Evolutionary conservation across 1,284 basidiomycete species (phyloP), one percentile per base, ranked within the genome.

Genomic region (Testicularia cyperi): DNA sequence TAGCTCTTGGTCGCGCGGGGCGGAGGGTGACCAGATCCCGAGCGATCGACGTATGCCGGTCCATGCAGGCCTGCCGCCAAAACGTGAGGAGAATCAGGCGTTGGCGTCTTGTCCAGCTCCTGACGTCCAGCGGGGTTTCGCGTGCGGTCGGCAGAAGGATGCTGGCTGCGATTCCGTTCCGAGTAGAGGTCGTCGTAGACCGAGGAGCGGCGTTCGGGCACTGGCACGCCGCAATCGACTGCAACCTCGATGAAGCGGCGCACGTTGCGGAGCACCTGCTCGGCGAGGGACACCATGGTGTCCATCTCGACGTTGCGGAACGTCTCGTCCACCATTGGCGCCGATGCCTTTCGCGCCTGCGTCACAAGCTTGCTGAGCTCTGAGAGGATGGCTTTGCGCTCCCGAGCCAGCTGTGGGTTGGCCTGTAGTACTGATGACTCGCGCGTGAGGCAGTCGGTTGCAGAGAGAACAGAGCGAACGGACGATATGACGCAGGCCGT

Each of bases 401-500:
- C 87, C 45, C 85, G 82, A 3, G 84, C 84, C 19, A 97, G 81
- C 2, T 81, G 64, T 0, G 87, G 83, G 67, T 85, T 85, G 20
- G 81, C 80, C 44, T 82, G 82, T 23, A 97, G 82, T 12, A 88
- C 78, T 0, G 82, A 80, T 1, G 90, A 87, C 54, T 94, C 89
- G 46, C 90, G 87, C 25, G 85, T 85, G 20, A 96, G 81, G 58
- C 91, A 95, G 54, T 88, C 88, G 12, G 90, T 87, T 9, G 87
- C 84, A 20, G 86, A 84, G 29, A 98, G 82, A 14, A 94, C 86
- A 19, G 86, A 84, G n/a, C 94, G 87, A 27, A 98, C 90, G 42
- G 90, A 90, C 4, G 90, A 92, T 66, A 98, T 94, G 62, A 97
- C 88, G 40, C 87, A 92, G 12, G 81, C 81, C 2, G 81, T 81